These are phyloP conservation scores for Pleurotus sapidus DNA, from an alignment of 768 basidiomycete genomes.

Conservation along the genomic window DNA sequence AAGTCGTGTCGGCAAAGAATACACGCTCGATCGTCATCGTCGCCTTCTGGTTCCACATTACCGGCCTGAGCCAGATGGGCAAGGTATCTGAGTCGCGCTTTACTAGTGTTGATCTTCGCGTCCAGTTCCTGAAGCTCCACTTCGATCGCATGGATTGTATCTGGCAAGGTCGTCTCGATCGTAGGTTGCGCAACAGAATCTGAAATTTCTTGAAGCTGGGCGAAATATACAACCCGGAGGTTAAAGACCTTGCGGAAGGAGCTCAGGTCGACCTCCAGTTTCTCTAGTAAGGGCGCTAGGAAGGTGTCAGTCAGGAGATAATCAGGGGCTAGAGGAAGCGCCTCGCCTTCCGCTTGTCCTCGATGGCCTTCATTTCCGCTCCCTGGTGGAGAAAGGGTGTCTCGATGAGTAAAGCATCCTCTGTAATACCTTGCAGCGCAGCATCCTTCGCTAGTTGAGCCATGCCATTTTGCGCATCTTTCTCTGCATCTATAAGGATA, in stretches of 20 bases:
- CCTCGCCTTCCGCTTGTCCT: conserved; percentile 8
- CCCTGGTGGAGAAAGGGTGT: conserved; percentile 39
- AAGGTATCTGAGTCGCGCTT: conserved; percentile 74
- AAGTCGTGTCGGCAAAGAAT: conserved; percentile 77
- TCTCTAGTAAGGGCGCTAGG: conserved; percentile 56
- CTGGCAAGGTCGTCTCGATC: conserved; percentile 36
- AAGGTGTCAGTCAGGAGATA: conserved; percentile 7
- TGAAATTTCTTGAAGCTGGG: conserved; percentile 88
- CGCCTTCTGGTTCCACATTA: conserved; percentile 41
- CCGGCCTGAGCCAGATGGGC: conserved; percentile 57
- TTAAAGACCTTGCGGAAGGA: conserved; percentile 77
- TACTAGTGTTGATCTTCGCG: conserved; percentile 55
- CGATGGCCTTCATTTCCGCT: conserved; percentile 12
- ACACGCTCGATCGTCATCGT: conserved; percentile 61
- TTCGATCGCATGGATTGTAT: conserved; percentile 43
- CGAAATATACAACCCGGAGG: conserved; percentile 65
- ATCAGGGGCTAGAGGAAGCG: background rate
- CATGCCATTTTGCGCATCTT: conserved; percentile 57
- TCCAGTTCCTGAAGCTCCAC: conserved; percentile 45
- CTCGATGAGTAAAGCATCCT: conserved; percentile 46
- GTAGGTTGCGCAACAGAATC: conserved; percentile 72
- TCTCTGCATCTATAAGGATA: conserved; percentile 50
- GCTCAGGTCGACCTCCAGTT: conserved; percentile 69
- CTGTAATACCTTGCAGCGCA: conserved; percentile 41
- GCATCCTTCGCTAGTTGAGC: conserved; percentile 39